Evolutionary conservation across 768 basidiomycete genomes (phyloP).

Genomic region (Phlegmacium glaucopus): DNA sequence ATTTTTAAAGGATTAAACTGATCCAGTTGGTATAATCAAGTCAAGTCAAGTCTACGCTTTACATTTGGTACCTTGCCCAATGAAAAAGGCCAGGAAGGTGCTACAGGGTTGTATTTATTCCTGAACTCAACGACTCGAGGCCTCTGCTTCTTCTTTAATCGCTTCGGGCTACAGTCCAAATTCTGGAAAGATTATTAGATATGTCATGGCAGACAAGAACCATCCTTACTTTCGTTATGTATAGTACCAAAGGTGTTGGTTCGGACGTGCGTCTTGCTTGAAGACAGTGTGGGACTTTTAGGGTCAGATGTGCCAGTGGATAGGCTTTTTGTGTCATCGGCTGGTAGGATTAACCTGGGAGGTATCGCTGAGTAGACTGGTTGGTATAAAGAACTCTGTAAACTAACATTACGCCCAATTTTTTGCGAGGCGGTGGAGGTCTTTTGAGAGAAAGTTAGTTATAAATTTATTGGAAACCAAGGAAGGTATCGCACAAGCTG

Average conservation of each 20-base stretch:
- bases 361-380: too few relatives aligned
- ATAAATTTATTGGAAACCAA: not conserved
- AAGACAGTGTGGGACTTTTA: not conserved
- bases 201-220: not conserved
- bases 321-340: not conserved
- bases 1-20: too few relatives aligned
- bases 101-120: too few relatives aligned
- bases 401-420: not conserved
- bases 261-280: constrained; percentile 7
- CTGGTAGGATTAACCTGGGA: not conserved
- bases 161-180: not conserved
- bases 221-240: constrained; percentile 4
- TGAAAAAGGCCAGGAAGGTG: too few relatives aligned
- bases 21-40: too few relatives aligned
- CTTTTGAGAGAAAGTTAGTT: not conserved
- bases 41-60: too few relatives aligned
- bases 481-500: not conserved
- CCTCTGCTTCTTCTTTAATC: not conserved
- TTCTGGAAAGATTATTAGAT: not conserved
- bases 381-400: not conserved
- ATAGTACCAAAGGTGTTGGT: constrained; percentile 13
- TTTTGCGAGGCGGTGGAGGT: constrained; percentile 1
- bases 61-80: too few relatives aligned
- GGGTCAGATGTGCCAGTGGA: constrained; percentile 1
- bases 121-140: too few relatives aligned